Conservation (phyloP, 257 asterid genomes). For the Henckelia pumila region DNA sequence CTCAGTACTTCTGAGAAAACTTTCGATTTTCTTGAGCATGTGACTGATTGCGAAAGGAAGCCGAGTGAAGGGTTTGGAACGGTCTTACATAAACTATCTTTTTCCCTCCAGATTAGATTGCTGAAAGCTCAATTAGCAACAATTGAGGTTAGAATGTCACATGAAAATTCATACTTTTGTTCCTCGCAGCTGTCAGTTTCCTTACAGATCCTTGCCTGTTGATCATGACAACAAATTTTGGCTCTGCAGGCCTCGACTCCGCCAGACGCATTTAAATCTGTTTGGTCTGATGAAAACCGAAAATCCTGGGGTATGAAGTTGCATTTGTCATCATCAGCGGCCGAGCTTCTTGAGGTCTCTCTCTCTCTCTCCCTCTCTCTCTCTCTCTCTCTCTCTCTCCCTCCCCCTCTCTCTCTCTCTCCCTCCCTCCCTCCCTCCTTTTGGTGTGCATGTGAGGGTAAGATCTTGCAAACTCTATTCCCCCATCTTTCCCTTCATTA, state of each 20-base stretch:
- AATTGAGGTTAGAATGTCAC: slow-evolving; percentile 53
- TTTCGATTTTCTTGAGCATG: slow-evolving; percentile 41
- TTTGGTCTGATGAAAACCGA: slow-evolving; percentile 69
- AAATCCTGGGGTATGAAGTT: slow-evolving; percentile 58
- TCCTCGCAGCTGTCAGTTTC: slow-evolving; percentile 2
- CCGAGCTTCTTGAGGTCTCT: slow-evolving; percentile 73
- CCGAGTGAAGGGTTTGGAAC: slow-evolving; percentile 27
- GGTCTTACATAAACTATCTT: slow-evolving; percentile 31
- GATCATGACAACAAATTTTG: slow-evolving; percentile 9
- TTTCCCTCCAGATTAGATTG: slow-evolving; percentile 57
- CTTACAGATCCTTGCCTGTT: too few relatives aligned
- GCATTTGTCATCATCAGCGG: slow-evolving; percentile 53
- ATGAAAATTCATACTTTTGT: neutral
- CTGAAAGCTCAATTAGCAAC: slow-evolving; percentile 64
- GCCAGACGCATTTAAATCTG: slow-evolving; percentile 56
- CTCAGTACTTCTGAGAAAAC: slow-evolving; percentile 25
- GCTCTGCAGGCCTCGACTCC: slow-evolving; percentile 76
- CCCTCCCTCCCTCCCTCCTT: neutral
- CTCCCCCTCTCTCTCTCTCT: too few relatives aligned
- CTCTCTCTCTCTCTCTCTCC: too few relatives aligned
- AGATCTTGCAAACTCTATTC: neutral
- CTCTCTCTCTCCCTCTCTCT: too few relatives aligned
- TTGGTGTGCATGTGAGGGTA: neutral
- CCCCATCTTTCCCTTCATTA: neutral
- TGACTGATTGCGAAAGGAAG: too few relatives aligned